Evolutionary conservation across 768 basidiomycete genomes (phyloP), one percentile per base, ranked within the genome.

Genomic region (Tulasnella sp.): DNA sequence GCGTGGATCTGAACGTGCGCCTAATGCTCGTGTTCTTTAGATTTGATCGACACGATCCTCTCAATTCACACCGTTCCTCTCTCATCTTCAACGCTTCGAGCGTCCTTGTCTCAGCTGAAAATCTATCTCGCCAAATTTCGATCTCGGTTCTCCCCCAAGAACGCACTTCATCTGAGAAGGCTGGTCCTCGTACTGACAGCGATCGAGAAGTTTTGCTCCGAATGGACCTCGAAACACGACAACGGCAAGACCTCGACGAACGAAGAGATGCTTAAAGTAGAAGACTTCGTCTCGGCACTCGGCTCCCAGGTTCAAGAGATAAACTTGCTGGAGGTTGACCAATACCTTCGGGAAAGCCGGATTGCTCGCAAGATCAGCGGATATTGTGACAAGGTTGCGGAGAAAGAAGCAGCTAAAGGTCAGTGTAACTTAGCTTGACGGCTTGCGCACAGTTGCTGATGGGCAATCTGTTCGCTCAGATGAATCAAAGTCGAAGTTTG

Each of bases 21-120:
- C 47, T 35, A 11, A 37, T 36, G 9, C 5, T 9, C 59, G 32
- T 62, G 6, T 34, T n/a, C 44, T 29, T 63, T 26, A 95, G 94
- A 97, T 79, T 80, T 97, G 65, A 94, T 95, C 76, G 89, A 94
- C 22, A 94, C 95, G 0, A 82, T 99, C 1, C 86, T 99, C 9
- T 91, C 93, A 0, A 83, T 97, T 36, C 92, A 96, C 71, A 91
- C 91, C 1, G 83, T 87, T 34, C 81, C 85, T 5, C 82, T 98
- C 3, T 83, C 89, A 5, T 83, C 84, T 14, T 74, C 79, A 0
- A 86, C 83, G 9, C 82, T 98, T 17, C 77, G 81, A 1, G 83
- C 82, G 2, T 91, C 94, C 0, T 81, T 91, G 4, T 65, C 83
- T 29, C 95, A 98, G 59, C 39, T 74, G 32, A 74, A 68, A 34